Percentiles rank a stretch among this genome's conserved stretches.
These are phyloP conservation scores for Trypanosoma melophagium DNA, from an alignment of 208 protist genomes.

Conservation along the genomic window DNA sequence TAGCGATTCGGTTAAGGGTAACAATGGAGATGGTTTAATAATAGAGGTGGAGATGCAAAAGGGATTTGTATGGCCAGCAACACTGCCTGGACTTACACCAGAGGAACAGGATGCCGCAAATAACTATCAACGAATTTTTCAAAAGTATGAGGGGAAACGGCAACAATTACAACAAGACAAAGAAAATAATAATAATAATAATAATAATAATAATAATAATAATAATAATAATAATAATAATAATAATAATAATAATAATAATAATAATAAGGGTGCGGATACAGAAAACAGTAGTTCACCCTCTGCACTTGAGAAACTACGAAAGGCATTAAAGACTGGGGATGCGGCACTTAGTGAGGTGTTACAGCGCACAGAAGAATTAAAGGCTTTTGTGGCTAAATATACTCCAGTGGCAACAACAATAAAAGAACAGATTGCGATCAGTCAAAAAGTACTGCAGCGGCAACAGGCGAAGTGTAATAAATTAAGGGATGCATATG, in stretches of 20 bases:
- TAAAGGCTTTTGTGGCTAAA: constrained; percentile 19
- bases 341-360: constrained; percentile 20
- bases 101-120: constrained; percentile 16
- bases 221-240: neutral
- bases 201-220: neutral
- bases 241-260: neutral
- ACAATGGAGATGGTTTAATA: neutral
- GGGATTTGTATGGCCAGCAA: constrained; percentile 24
- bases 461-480: neutral
- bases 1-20: neutral
- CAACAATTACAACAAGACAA: constrained; percentile 9
- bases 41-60: constrained; percentile 7
- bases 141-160: constrained; percentile 19
- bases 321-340: constrained; percentile 9
- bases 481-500: constrained; percentile 1
- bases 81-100: constrained; percentile 16
- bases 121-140: constrained; percentile 15
- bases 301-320: constrained; percentile 11
- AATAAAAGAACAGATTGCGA: constrained; percentile 12
- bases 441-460: constrained; percentile 10
- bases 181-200: neutral
- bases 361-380: constrained; percentile 1
- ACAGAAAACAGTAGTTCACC: neutral
- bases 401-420: constrained; percentile 8
- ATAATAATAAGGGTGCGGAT: neutral